Conservation (phyloP, 192 early-diverging fungal genomes). For the Linnemannia exigua region DNA sequence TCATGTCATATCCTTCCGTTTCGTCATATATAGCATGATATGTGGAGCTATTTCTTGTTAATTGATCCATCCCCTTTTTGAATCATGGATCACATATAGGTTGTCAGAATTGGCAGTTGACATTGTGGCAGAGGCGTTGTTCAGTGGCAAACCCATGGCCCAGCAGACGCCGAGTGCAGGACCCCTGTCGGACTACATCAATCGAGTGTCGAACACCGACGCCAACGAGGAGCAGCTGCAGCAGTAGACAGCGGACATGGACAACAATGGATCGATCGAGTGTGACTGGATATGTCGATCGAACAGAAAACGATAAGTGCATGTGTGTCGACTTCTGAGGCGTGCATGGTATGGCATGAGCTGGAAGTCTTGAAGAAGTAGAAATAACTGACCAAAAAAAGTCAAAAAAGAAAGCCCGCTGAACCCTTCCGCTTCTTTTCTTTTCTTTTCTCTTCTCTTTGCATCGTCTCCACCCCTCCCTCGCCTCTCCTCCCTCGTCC, state of each 20-base stretch:
- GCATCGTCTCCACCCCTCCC: not conserved
- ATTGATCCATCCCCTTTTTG: not conserved
- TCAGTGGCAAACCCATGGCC: slow-evolving; percentile 47
- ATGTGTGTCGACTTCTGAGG: too few species aligned
- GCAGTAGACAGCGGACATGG: not conserved
- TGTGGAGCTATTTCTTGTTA: not conserved
- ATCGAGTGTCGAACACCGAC: slow-evolving; percentile 16
- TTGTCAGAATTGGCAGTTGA: slow-evolving; percentile 53
- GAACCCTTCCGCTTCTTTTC: not conserved
- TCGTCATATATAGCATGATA: not conserved
- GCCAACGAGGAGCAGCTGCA: not conserved
- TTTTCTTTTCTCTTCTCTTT: not conserved
- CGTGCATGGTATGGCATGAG: too few species aligned
- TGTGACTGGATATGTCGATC: not conserved
- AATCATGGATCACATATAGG: slow-evolving; percentile 18
- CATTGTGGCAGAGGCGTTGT: slow-evolving; percentile 59
- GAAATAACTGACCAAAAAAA: too few species aligned
- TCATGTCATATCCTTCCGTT: not conserved
- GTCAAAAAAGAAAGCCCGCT: not conserved
- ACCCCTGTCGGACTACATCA: slow-evolving; percentile 35
- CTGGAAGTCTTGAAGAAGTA: too few species aligned
- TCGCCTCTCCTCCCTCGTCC: not conserved
- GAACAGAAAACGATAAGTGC: too few species aligned
- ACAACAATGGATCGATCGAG: too few species aligned
- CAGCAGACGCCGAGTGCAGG: slow-evolving; percentile 36